Conservation (phyloP, 768 basidiomycete species). For the Amylocystis lapponica region DNA sequence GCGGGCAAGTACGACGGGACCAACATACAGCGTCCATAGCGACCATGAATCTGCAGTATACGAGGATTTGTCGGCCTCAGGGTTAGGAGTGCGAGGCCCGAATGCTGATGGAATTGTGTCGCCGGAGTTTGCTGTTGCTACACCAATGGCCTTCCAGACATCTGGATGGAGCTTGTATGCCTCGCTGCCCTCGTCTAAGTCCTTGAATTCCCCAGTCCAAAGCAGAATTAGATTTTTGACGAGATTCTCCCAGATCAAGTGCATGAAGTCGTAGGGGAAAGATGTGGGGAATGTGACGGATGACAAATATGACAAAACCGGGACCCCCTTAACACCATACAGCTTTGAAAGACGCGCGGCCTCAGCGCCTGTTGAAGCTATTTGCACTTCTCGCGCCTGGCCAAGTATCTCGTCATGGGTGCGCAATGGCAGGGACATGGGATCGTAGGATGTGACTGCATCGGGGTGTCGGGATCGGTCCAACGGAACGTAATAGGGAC, state of each 20-base stretch:
- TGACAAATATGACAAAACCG: conserved; percentile 25
- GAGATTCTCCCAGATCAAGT: conserved; percentile 41
- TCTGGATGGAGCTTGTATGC: conserved; percentile 22
- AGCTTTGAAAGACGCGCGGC: conserved; percentile 10
- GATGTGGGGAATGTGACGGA: conserved; percentile 33
- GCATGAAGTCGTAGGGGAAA: conserved; percentile 47
- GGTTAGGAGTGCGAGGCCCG: conserved; percentile 30
- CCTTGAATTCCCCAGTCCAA: conserved; percentile 39
- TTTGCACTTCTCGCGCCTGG: no score
- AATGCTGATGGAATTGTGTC: no score
- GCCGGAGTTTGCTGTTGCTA: conserved; percentile 22
- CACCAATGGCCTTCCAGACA: conserved; percentile 38
- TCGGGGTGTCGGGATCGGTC: conserved; percentile 7
- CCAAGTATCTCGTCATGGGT: no score
- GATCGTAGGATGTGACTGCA: no score
- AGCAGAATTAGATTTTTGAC: conserved; percentile 34
- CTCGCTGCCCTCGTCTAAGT: conserved; percentile 24
- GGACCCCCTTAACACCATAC: conserved; percentile 18
- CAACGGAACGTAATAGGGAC: conserved; percentile 14
- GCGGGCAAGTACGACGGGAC: conserved; percentile 29
- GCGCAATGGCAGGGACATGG: no score
- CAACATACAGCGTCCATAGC: conserved; percentile 34
- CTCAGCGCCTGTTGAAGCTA: conserved; percentile 2
- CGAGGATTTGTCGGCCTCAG: conserved; percentile 16
- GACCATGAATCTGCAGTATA: conserved; percentile 32